Base-by-base conservation (phyloP, 2,329 filamentous ascomycete genomes). In the Hypomyces perniciosus region DNA sequence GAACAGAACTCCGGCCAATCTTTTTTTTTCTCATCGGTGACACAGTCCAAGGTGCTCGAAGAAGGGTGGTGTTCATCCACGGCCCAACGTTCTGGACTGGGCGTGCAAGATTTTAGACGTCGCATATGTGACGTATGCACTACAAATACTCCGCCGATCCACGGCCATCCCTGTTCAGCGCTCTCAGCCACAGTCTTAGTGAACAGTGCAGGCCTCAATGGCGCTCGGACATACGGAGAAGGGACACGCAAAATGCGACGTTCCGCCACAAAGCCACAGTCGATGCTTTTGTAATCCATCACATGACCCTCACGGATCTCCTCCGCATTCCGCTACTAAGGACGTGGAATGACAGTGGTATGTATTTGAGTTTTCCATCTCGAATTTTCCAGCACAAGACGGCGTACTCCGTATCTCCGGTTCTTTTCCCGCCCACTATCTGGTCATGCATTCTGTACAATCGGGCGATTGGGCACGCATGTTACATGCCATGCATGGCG, bases 131-230 rank as follows among this genome's bases (percentile, higher is more conserved):
- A 52, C 50, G 50, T 52, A 44, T 52, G 31, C 5, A 34, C 34
- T 33, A 46, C 10, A 38, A 20, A 20, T 20, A 20, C n/a, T n/a
- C n/a, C 50, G 48, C 39, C 57, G 59, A 61, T 61, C 52, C 51
- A 44, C 51, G 46, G 53, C 51, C 54, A 55, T 53, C 53, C 51
- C 45, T 48, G 50, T 42, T 53, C 54, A 55, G 54, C 59, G 54
- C 56, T n/a, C 20, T 38, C 35, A 8, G 35, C 4, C 10, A 20
- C 35, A 38, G 20, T n/a, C 7, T 38, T 38, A 20, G 10, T 38
- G 35, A 38, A n/a, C 35, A 12, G 20, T 9, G 20, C n/a, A 49
- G 41, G 44, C 38, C 27, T 57, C 57, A 56, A 57, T 59, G 35
- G 28, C 8, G 27, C n/a, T n/a, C 20, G n/a, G 35, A 38, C 35